Percentiles rank a stretch among this genome's conserved stretches.
Evolutionary conservation across 2,329 filamentous ascomycete species (phyloP).

Genomic region (Apiospora saccharicola): DNA sequence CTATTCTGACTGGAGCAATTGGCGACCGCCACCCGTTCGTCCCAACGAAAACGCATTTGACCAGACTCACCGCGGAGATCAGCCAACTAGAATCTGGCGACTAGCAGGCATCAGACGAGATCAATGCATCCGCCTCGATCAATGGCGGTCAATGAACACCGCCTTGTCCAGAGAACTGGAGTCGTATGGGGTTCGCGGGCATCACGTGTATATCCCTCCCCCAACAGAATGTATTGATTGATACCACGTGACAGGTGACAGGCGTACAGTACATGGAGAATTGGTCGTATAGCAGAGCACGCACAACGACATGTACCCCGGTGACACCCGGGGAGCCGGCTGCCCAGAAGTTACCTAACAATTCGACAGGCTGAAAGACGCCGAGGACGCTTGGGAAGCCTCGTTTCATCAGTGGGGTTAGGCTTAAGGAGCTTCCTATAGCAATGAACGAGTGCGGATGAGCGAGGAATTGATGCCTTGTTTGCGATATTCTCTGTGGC

Average conservation of each 20-base stretch:
- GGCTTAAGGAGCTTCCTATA: neutral
- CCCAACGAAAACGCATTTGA: constrained; percentile 7
- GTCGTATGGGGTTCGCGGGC: neutral
- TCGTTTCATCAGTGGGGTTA: constrained; percentile 3
- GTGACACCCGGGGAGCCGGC: constrained; percentile 8
- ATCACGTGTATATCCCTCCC: constrained; percentile 3
- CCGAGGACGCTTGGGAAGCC: neutral
- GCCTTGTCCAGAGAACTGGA: constrained; percentile 14
- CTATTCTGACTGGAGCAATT: neutral
- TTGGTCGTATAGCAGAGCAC: constrained; percentile 1
- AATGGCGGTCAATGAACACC: constrained; percentile 9
- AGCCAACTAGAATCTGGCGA: neutral
- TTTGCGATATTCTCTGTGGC: neutral
- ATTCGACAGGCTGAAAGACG: neutral
- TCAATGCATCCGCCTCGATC: neutral
- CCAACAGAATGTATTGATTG: neutral
- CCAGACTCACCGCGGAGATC: neutral
- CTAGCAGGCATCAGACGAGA: constrained; percentile 11
- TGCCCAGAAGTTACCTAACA: neutral
- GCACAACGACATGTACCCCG: neutral
- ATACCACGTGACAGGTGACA: constrained; percentile 15
- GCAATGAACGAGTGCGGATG: neutral
- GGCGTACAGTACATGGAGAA: neutral
- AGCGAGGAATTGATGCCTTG: neutral
- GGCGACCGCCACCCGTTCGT: constrained; percentile 11